Evolutionary conservation across 106 monocot genomes (phyloP).

Genomic region (Narthecium ossifragum): DNA sequence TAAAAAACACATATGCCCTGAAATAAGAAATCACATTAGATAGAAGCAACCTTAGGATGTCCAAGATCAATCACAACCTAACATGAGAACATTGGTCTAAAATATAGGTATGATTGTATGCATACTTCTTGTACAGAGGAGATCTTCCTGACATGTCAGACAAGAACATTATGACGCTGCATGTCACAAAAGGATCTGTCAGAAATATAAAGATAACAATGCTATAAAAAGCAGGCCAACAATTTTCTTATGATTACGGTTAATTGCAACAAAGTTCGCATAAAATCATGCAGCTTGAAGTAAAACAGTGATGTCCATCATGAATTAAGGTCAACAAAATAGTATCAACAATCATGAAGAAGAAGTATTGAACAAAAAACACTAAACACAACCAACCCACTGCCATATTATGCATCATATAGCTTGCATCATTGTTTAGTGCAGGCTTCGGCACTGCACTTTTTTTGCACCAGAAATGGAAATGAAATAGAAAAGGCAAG

Average conservation of each 20-base stretch:
- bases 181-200: slow-evolving; percentile 17
- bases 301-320: not conserved
- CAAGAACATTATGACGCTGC: slow-evolving; percentile 79
- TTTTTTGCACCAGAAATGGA: too few species aligned
- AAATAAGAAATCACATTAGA: slow-evolving; percentile 8
- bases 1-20: slow-evolving; percentile 98
- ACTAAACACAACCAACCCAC: too few species aligned
- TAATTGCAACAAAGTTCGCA: not conserved
- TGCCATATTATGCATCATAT: too few species aligned
- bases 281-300: not conserved
- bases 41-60: slow-evolving; percentile 1
- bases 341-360: not conserved
- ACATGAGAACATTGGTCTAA: not conserved
- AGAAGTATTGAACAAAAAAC: too few species aligned
- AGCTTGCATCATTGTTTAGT: too few species aligned
- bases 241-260: not conserved
- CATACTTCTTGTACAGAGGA: slow-evolving; percentile 96
- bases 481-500: too few species aligned
- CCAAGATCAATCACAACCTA: not conserved
- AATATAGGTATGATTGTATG: slow-evolving; percentile 1
- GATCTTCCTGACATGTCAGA: slow-evolving; percentile 95
- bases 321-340: not conserved
- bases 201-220: slow-evolving; percentile 5
- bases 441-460: too few species aligned
- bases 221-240: not conserved